These are phyloP conservation scores for Sphaerobolus stellatus DNA, from an alignment of 1,284 basidiomycete genomes.

Conservation along the genomic window DNA sequence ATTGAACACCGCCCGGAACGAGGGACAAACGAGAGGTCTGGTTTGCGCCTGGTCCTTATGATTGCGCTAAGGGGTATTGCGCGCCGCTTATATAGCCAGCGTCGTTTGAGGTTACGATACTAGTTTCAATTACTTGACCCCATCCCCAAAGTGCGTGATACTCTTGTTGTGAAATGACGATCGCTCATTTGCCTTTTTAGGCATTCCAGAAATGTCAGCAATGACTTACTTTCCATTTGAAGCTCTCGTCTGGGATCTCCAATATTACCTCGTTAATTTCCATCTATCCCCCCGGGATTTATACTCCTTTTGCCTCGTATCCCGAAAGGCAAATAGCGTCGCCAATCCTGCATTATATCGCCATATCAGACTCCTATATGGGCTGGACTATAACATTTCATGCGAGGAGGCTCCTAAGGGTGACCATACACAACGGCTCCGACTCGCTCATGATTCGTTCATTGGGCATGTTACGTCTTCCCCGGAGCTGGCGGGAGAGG, in stretches of 20 bases:
- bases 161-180: no score
- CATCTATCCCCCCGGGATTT: background rate
- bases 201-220: no score
- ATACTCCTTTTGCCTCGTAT: conserved; percentile 1
- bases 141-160: no score
- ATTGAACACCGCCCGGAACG: no score
- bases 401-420: no score
- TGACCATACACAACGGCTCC: background rate
- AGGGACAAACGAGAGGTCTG: no score
- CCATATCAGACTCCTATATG: background rate
- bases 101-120: no score
- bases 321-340: background rate
- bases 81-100: no score
- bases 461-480: background rate
- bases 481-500: background rate
- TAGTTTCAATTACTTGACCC: no score
- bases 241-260: conserved; percentile 4
- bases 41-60: no score
- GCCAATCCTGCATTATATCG: conserved; percentile 2
- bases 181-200: no score
- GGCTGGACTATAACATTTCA: background rate
- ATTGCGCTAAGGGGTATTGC: no score
- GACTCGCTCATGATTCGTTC: background rate
- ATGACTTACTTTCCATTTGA: conserved; percentile 5
- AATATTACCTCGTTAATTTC: background rate